These are phyloP conservation scores for Nakaseomyces glabratus DNA, from an alignment of 1,139 yeast species.

Conservation along the genomic window DNA sequence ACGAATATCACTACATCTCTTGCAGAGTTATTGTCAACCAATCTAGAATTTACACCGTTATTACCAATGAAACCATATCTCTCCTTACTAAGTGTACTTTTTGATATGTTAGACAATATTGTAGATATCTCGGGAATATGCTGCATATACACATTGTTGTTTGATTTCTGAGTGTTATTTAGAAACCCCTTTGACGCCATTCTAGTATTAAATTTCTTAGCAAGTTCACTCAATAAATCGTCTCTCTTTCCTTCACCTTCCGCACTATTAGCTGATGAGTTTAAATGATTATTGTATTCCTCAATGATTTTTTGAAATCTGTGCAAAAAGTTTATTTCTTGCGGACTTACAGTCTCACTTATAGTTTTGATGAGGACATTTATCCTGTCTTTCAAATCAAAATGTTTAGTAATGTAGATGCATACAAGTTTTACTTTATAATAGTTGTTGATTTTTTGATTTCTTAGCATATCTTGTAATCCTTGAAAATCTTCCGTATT, in stretches of 20 bases:
- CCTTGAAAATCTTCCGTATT: conserved; percentile 44
- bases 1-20: conserved; percentile 76
- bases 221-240: conserved; percentile 29
- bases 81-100: conserved; percentile 42
- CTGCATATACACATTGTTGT: conserved; percentile 54
- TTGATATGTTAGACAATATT: conserved; percentile 41
- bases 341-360: conserved; percentile 16
- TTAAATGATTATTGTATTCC: conserved; percentile 5
- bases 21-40: conserved; percentile 34
- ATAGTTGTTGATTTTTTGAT: conserved; percentile 30
- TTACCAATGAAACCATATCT: conserved; percentile 44
- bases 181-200: conserved; percentile 15
- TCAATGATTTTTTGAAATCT: conserved; percentile 18
- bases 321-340: conserved; percentile 22
- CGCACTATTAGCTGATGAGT: neutral
- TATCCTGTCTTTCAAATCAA: conserved; percentile 24
- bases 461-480: conserved; percentile 37
- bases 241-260: conserved; percentile 13
- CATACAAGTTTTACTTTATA: conserved; percentile 55
- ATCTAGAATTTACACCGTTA: conserved; percentile 5
- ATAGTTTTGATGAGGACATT: conserved; percentile 10
- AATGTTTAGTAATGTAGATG: conserved; percentile 65
- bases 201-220: conserved; percentile 27
- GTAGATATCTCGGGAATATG: conserved; percentile 67
- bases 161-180: conserved; percentile 14